Base-by-base conservation (phyloP, 2,329 filamentous ascomycete genomes). In the Ramularia endophylla region DNA sequence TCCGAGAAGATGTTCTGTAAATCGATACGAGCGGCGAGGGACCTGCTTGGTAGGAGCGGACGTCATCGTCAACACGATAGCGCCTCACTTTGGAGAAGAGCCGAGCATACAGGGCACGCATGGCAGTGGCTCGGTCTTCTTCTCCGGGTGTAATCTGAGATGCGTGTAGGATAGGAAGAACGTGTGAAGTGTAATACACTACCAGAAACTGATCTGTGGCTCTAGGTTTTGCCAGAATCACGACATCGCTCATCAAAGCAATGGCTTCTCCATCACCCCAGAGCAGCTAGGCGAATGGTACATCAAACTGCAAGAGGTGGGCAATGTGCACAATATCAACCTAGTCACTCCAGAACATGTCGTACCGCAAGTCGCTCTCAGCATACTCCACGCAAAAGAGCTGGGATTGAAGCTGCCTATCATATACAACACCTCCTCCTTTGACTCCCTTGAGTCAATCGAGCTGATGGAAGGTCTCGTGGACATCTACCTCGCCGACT, bases 251-350 rank as follows among this genome's bases (percentile, higher is more conserved):
- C 87, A 92, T 57, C 78, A 85, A 62, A 75, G 79, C n/a, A 87
- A 87, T 33, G 86, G 87, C 1, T 83, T 87, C 64, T 82, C 89
- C 52, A 67, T 92, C 20, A 84, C 81, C 0, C 84, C 85, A 0
- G 84, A 89, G 60, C 77, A 88, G 58, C 73, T 94, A 4, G 87
- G 75, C 4, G 80, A 84, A 39, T 92, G 87, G 87, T 89, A 83
- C 63, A 55, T 92, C 43, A 92, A 92, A 65, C 68, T 94, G 31
- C 86, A 92, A 60, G 73, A 85, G 19, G 74, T 86, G 2, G 87
- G 85, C n/a, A 68, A 73, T 7, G 84, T 87, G n/a, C 86, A 94
- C 67, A 92, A 92, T 60, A 89, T 94, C 71, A 92, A 94, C 61
- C 77, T 90, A 16, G 77, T 94, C 43, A 94, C 86, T 0, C 86